Evolutionary conservation across 495 filamentous ascomycete genomes (phyloP), one percentile per base, ranked within the genome.

Genomic region (Letharia lupina): DNA sequence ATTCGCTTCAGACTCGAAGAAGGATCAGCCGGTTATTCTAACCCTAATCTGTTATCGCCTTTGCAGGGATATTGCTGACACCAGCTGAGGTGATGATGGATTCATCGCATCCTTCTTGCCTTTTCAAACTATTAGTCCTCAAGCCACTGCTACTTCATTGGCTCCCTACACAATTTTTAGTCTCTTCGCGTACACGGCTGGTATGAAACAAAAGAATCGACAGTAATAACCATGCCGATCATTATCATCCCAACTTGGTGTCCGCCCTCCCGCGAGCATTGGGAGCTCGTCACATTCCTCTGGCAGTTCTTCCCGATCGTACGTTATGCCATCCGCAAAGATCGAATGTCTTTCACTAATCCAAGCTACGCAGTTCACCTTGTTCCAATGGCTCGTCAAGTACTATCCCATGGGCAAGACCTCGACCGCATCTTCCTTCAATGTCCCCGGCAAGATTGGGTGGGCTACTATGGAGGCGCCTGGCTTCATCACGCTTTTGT

Each of bases 391-490:
- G 87, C 20, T 84, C 31, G 67, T 78, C 12, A 76, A 83, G 41
- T 90, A 81, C 78, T 88, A 92, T 74, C 82, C 81, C 41, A 84
- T 86, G 77, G 94, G 94, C 69, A 98, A 98, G 76, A 94, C 91
- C n/a, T 96, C 91, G 13, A 77, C 81, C 13, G 67, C 75, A 7
- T 91, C 86, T 50, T 78, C 77, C 20, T 79, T 95, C 76, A 98
- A 98, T 75, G 73, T 98, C 39, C 91, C 91, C n/a, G 94, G 94
- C 68, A 89, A 89, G 68, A 78, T 89, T 40, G 91, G 83, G 62
- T 98, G 94, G 94, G 82, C 85, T 10, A 80, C 83, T 7, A 96
- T 97, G 92, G 94, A 98, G 76, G 77, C 84, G 18, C 84, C 87
- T 23, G 91, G 89, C 60, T 89, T 92, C 61, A 66, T 90, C 4